Evolutionary conservation across 768 basidiomycete genomes (phyloP), one percentile per base, ranked within the genome.

Genomic region (Cystobasidium tubakii): DNA sequence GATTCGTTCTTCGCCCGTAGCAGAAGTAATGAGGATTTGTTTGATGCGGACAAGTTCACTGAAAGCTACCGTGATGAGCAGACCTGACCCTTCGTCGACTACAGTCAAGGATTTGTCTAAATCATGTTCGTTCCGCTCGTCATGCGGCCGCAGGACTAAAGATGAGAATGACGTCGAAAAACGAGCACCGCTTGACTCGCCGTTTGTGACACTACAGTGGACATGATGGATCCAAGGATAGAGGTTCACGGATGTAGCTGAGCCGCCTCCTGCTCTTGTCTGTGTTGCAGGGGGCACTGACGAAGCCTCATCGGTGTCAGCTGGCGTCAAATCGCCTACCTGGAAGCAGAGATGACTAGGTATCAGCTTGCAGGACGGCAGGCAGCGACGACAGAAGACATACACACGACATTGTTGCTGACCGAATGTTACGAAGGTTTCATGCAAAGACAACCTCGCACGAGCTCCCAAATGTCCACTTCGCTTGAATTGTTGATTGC

Each of bases 21-120:
- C 29, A 15, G 27, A 15, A 0, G 55, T 33, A 4, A 65, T 25
- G 33, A 73, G 54, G 25, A 64, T 23, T 33, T 62, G 50, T 75
- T 79, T 79, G 54, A 79, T 73, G 17, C 79, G 73, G 17, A 79
- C 77, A 3, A 66, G 39, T 23, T 72, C 74, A 27, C 50, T 69
- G 31, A 66, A 60, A 23, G 12, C 13, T 42, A 79, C 75, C 7
- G 77, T 74, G 0, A 78, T 27, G 1, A 79, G 29, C 27, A 79
- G 42, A 54, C 78, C 79, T 63, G 76, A 76, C 29, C 77, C 76
- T 9, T 75, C 77, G 10, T 77, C 76, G 57, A 77, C 75, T 1
- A 54, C 74, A 29, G 75, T 70, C 13, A 79, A 34, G 19, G 46
- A 75, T 0, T 75, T 74, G 0, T 73, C 78, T 4, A 33, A 43